Percentiles rank a stretch among this genome's conserved stretches.
phyloP scores from a whole-genome alignment of 805 yeast genomes.

The Candida suzukii region DNA sequence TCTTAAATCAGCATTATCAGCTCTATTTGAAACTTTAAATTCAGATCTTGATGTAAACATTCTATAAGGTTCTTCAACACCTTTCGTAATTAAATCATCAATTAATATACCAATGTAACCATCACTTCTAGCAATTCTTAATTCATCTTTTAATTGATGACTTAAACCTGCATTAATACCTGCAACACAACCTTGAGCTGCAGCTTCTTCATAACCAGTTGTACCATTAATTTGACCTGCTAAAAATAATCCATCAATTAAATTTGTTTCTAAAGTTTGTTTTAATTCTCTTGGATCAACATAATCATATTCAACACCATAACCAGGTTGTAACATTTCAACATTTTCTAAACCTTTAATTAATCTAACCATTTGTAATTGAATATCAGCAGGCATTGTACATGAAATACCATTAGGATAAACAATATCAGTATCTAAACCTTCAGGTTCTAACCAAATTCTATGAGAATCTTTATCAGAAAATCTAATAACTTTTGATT shows the following conservation, averaged over 20 bases:
- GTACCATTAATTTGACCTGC: constrained; percentile 99
- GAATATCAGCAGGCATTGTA: constrained; percentile 94
- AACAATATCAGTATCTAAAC: constrained; percentile 75
- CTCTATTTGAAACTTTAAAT: constrained; percentile 80
- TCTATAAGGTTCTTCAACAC: constrained; percentile 94
- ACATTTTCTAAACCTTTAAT: constrained; percentile 89
- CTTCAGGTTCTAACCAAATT: constrained; percentile 97
- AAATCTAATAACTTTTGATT: constrained; percentile 78
- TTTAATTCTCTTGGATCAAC: constrained; percentile 87
- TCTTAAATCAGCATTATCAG: constrained; percentile 90
- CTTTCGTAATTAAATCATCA: constrained; percentile 91
- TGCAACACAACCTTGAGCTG: constrained; percentile 92
- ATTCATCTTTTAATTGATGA: constrained; percentile 28
- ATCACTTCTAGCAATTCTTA: constrained; percentile 64
- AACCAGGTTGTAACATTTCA: constrained; percentile 88
- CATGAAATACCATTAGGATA: constrained; percentile 96
- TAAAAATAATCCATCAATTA: constrained; percentile 67
- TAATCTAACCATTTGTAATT: constrained; percentile 60
- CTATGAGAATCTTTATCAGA: constrained; percentile 69
- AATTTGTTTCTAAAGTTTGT: constrained; percentile 74
- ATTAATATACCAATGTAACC: constrained; percentile 90
- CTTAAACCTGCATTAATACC: constrained; percentile 90
- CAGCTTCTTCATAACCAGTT: constrained; percentile 98
- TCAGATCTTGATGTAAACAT: constrained; percentile 98
- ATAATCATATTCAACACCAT: constrained; percentile 98